phyloP scores from a whole-genome alignment of 176 grass and related monocot genomes.

The Triticum monococcum region DNA sequence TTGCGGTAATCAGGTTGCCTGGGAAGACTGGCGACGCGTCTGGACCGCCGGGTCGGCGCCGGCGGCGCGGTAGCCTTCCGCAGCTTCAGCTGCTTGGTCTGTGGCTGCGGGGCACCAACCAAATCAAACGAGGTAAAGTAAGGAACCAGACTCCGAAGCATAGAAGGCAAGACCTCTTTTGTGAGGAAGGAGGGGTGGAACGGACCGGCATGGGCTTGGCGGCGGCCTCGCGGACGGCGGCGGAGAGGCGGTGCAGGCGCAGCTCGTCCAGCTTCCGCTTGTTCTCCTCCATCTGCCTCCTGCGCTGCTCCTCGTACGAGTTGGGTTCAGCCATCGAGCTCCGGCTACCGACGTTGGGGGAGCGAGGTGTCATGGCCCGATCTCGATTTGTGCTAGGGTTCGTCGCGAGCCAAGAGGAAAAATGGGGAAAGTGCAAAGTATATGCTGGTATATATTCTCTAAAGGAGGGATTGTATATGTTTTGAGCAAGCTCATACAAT shows the following conservation, averaged over 20 bases:
- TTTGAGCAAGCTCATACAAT: no score
- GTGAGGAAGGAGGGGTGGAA: background rate
- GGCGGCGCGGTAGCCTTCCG: background rate
- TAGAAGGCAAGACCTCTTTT: background rate
- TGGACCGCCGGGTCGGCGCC: slow-evolving; percentile 37
- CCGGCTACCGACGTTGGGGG: no score
- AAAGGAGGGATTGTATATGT: no score
- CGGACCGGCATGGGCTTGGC: slow-evolving; percentile 56
- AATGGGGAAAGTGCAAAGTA: no score
- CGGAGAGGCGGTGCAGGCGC: background rate
- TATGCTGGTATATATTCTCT: no score
- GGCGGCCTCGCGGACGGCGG: slow-evolving; percentile 49
- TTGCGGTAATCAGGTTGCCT: slow-evolving; percentile 37
- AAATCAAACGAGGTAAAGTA: background rate
- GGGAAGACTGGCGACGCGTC: slow-evolving; percentile 48
- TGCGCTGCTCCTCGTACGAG: background rate
- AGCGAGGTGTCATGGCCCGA: no score
- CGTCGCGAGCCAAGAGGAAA: no score
- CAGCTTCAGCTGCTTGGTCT: slow-evolving; percentile 49
- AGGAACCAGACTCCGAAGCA: background rate
- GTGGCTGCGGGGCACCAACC: background rate
- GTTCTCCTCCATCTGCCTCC: slow-evolving; percentile 10
- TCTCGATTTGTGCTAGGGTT: no score
- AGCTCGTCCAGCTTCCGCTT: background rate
- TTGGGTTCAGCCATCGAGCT: slow-evolving; percentile 26